These are phyloP conservation scores for Piloderma croceum DNA, from an alignment of 768 basidiomycete genomes.

Conservation along the genomic window DNA sequence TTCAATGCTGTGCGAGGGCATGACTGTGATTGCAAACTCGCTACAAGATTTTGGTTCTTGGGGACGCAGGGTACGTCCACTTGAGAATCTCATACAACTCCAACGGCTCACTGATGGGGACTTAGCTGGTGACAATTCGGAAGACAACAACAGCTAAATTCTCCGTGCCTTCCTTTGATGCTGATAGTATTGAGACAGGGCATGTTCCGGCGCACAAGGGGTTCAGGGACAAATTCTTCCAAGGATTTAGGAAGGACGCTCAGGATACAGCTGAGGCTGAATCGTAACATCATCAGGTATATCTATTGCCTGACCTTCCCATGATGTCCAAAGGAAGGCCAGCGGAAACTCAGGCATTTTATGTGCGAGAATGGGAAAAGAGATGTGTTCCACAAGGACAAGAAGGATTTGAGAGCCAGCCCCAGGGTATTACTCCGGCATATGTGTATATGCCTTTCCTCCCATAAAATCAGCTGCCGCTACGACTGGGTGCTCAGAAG, in stretches of 20 bases:
- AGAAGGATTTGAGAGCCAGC: too few species aligned
- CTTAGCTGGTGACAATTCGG: conserved; percentile 84
- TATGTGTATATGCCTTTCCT: too few species aligned
- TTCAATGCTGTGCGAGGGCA: conserved; percentile 73
- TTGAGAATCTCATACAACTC: conserved; percentile 1
- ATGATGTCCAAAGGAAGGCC: too few species aligned
- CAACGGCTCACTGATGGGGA: neutral
- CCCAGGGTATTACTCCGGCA: too few species aligned
- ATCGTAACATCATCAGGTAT: conserved; percentile 1
- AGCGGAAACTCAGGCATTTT: too few species aligned
- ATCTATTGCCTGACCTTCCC: conserved; percentile 1
- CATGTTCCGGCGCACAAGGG: conserved; percentile 82
- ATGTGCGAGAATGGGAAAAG: too few species aligned
- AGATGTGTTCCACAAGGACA: too few species aligned
- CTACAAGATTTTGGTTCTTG: conserved; percentile 92
- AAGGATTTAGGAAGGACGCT: conserved; percentile 50
- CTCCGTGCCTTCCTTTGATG: conserved; percentile 51
- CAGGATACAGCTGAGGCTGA: conserved; percentile 1
- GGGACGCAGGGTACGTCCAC: conserved; percentile 74
- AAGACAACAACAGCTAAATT: conserved; percentile 49
- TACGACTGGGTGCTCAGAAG: too few species aligned
- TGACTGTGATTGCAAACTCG: conserved; percentile 85
- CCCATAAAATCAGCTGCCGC: too few species aligned
- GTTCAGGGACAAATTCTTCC: conserved; percentile 85
- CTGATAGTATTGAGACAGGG: conserved; percentile 9